Evolutionary conservation across 805 yeast species (phyloP).

Genomic region (Zygoascus flipseniorum): DNA sequence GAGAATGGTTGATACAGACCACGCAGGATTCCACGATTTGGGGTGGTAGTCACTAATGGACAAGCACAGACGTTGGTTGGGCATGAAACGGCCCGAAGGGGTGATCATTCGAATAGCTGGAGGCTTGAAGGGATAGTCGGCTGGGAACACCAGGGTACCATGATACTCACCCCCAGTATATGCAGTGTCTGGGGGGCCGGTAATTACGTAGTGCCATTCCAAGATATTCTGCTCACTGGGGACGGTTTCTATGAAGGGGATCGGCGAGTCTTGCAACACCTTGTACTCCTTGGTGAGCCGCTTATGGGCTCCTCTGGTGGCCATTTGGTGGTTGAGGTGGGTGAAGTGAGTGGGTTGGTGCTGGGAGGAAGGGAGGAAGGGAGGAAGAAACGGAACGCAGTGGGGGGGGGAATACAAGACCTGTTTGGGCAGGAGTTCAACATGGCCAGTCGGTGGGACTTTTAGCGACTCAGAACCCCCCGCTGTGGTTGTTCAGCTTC

Average conservation of each 20-base stretch:
- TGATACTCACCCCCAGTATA: conserved; percentile 83
- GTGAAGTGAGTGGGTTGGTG: neutral
- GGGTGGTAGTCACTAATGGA: conserved; percentile 96
- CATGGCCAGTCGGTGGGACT: too few species aligned
- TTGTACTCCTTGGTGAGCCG: conserved; percentile 73
- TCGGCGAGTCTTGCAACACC: conserved; percentile 65
- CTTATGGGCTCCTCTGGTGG: conserved; percentile 27
- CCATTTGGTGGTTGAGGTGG: conserved; percentile 17
- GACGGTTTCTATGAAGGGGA: conserved; percentile 75
- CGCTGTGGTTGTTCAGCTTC: neutral
- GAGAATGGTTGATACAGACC: conserved; percentile 86
- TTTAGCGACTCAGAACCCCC: too few species aligned
- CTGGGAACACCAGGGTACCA: conserved; percentile 75
- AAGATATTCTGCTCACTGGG: conserved; percentile 83
- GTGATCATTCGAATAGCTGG: conserved; percentile 79
- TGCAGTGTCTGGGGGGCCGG: conserved; percentile 88
- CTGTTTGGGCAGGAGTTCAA: too few species aligned
- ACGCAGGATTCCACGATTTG: conserved; percentile 92
- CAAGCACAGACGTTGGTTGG: conserved; percentile 74
- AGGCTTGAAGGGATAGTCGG: conserved; percentile 85
- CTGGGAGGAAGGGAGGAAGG: neutral
- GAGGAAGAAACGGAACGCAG: too few species aligned
- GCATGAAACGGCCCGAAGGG: conserved; percentile 64
- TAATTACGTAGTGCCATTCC: conserved; percentile 89
- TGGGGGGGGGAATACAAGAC: too few species aligned